Base-by-base conservation (phyloP, 495 filamentous ascomycete genomes). In the Hyaloscypha finlandica region DNA sequence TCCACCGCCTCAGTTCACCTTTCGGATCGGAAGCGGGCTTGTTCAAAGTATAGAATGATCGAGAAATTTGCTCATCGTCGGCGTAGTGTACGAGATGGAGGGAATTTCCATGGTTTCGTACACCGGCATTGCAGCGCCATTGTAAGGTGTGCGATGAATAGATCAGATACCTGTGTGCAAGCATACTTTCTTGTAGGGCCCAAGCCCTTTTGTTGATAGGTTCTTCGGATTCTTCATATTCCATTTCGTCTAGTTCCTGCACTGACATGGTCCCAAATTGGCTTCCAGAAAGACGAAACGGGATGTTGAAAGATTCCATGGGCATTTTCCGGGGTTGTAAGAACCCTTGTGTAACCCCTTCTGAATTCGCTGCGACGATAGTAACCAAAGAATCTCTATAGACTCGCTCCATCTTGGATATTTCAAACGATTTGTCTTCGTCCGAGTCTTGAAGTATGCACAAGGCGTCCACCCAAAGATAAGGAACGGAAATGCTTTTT, bases 131-230 rank as follows among this genome's bases (percentile, higher is more conserved):
- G 6, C 51, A 54, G 8, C 51, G 51, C 51, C 51, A 54, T n/a
- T 54, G 51, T 54, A 54, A 54, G 16, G 51, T 54, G 4, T 54
- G 8, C 51, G 51, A 54, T 54, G 51, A 54, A 54, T 54, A 54
- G 19, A 54, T 54, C 51, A 54, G 25, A 54, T 54, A 54, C 16
- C 51, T 54, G 25, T 54, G 16, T 54, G 51, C 51, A 54, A 54
- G 51, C 25, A 54, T 6, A 54, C 51, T 54, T n/a, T 54, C 51
- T 54, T 54, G 51, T 16, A 54, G 6, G 3, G 51, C 6, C 51
- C 51, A 54, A 54, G 51, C 51, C 25, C 51, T 9, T 54, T 5
- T 54, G 25, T 54, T 54, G 16, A 54, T 54, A 29, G 51, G 51
- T 54, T 54, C 51, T 54, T 8, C 8, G 19, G 51, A 54, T 54